A percentile compares a stretch with the other conserved stretches of the same genome.
These are phyloP conservation scores for Xylariaceae sp. DNA, from an alignment of 2,329 filamentous ascomycete species.

Conservation along the genomic window DNA sequence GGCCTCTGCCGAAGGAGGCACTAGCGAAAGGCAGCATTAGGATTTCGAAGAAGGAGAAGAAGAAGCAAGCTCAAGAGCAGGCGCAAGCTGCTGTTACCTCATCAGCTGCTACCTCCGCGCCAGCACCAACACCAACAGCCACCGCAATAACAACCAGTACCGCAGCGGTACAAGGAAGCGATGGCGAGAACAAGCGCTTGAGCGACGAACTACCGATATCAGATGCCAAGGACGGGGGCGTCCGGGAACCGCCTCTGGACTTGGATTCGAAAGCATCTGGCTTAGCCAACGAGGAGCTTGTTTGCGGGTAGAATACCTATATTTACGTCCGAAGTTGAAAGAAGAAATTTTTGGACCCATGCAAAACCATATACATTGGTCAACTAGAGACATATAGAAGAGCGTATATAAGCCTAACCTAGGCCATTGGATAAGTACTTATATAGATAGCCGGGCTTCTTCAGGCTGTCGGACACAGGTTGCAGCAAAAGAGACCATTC, in stretches of 20 bases:
- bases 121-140: conserved; percentile 18
- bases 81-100: too few species aligned
- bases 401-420: too few species aligned
- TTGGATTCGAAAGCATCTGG: conserved; percentile 20
- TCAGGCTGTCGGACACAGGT: too few species aligned
- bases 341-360: background rate
- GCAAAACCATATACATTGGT: background rate
- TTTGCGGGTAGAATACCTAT: conserved; percentile 21
- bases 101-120: conserved; percentile 11
- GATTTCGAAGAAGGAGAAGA: conserved; percentile 61
- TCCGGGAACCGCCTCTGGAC: conserved; percentile 24
- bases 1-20: conserved; percentile 83
- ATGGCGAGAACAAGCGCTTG: conserved; percentile 4
- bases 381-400: background rate
- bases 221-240: conserved; percentile 19
- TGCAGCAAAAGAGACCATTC: too few species aligned
- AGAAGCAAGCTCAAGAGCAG: conserved; percentile 35
- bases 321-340: background rate
- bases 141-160: background rate
- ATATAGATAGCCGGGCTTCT: too few species aligned
- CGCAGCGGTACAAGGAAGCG: background rate
- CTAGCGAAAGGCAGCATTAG: conserved; percentile 72
- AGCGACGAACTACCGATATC: conserved; percentile 21
- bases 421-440: too few species aligned
- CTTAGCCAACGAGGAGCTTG: conserved; percentile 22